Evolutionary conservation across 768 basidiomycete species (phyloP).

Genomic region (Psilocybe cubensis): DNA sequence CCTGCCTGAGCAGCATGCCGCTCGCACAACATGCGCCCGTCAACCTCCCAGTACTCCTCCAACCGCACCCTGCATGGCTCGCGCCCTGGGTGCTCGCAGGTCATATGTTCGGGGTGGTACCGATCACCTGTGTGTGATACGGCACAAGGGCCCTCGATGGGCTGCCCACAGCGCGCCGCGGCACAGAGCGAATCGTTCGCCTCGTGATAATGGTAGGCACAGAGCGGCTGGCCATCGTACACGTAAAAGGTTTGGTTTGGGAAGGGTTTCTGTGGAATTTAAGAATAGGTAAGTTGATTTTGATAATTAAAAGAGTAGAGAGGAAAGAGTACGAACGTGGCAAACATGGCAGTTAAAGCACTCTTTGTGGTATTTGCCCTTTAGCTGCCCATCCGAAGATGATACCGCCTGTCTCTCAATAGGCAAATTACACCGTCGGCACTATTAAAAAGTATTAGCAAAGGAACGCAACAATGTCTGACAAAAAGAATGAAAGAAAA

Average conservation of each 20-base stretch:
- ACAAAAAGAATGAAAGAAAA: not conserved
- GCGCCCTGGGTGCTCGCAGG: conserved; percentile 70
- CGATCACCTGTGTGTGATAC: conserved; percentile 80
- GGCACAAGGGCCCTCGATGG: conserved; percentile 93
- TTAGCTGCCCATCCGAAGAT: conserved; percentile 90
- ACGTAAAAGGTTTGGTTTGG: conserved; percentile 93
- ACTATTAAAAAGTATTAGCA: conserved; percentile 53
- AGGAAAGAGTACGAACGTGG: conserved; percentile 51
- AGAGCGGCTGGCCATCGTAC: conserved; percentile 86
- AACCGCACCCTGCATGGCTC: conserved; percentile 56
- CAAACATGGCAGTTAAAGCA: conserved; percentile 92
- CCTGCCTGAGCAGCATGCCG: conserved; percentile 55
- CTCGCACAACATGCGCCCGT: conserved; percentile 86
- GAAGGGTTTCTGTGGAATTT: conserved; percentile 70
- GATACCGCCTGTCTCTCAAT: conserved; percentile 94
- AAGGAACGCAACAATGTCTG: conserved; percentile 1
- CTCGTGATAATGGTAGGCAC: conserved; percentile 93
- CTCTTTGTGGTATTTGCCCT: conserved; percentile 91
- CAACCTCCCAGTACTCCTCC: conserved; percentile 90
- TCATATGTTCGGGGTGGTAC: conserved; percentile 88
- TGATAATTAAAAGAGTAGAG: conserved; percentile 9
- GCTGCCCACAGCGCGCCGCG: conserved; percentile 75
- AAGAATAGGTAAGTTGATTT: conserved; percentile 1
- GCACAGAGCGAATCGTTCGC: conserved; percentile 89
- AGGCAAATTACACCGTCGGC: conserved; percentile 82